phyloP scores from a whole-genome alignment of 495 filamentous ascomycete genomes.

The Podospora anserina region DNA sequence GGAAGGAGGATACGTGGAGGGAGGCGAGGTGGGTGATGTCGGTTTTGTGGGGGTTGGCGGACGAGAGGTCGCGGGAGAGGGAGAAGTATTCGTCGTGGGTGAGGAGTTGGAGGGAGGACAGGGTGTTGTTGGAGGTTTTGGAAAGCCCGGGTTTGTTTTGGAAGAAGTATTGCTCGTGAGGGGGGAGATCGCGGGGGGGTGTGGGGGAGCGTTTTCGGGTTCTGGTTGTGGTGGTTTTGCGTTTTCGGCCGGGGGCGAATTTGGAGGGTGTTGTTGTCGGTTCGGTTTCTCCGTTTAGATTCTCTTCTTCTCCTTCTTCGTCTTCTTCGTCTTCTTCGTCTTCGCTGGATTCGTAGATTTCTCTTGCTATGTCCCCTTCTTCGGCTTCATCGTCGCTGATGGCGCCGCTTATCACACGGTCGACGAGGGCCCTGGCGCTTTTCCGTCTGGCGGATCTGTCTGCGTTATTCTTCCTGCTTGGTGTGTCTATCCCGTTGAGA shows the following conservation, averaged over 20 bases:
- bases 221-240: conserved; percentile 17
- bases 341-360: conserved; percentile 61
- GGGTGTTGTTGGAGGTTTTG: conserved; percentile 83
- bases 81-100: conserved; percentile 90
- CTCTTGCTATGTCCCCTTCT: conserved; percentile 66
- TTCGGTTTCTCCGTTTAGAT: conserved; percentile 32
- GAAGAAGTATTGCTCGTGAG: conserved; percentile 90
- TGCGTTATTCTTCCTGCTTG: conserved; percentile 60
- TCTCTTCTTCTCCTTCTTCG: conserved; percentile 36
- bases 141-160: conserved; percentile 77
- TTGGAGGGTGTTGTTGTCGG: conserved; percentile 51
- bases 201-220: conserved; percentile 69
- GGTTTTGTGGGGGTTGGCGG: conserved; percentile 63
- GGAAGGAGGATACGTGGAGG: conserved; percentile 75
- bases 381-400: conserved; percentile 76
- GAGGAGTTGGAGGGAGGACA: conserved; percentile 70
- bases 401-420: conserved; percentile 56
- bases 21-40: conserved; percentile 68
- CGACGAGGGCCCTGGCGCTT: conserved; percentile 70
- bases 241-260: conserved; percentile 43
- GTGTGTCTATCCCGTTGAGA: conserved; percentile 42
- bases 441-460: conserved; percentile 85
- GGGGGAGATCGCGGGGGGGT: conserved; percentile 72
- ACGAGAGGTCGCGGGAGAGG: conserved; percentile 55
- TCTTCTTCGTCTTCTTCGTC: conserved; percentile 47